These are phyloP conservation scores for Silene coronaria DNA, from an alignment of 179 eudicot species.

Conservation along the genomic window DNA sequence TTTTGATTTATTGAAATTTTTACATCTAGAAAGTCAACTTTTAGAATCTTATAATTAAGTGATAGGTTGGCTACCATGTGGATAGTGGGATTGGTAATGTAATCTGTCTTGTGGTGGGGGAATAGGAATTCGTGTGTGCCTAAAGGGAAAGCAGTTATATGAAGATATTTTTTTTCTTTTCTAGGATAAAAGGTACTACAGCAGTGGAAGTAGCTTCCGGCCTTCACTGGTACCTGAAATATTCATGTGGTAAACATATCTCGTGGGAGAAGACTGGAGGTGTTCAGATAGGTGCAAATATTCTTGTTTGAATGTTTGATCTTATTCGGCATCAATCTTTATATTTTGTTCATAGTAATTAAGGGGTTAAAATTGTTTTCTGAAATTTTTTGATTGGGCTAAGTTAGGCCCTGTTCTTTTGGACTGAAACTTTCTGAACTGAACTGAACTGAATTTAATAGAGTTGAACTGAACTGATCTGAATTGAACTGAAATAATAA, in stretches of 20 bases:
- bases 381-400: too few species aligned
- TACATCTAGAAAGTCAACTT: background rate
- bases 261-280: slow-evolving; percentile 99
- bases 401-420: too few species aligned
- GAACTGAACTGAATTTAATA: too few species aligned
- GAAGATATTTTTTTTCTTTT: slow-evolving; percentile 4
- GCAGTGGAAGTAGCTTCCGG: slow-evolving; percentile 88
- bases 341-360: too few species aligned
- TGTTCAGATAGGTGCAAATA: slow-evolving; percentile 50
- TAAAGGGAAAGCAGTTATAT: background rate
- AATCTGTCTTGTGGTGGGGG: background rate
- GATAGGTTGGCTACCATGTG: background rate
- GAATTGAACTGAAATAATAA: too few species aligned
- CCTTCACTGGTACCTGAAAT: slow-evolving; percentile 90
- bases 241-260: slow-evolving; percentile 76
- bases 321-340: too few species aligned
- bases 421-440: too few species aligned
- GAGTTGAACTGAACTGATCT: too few species aligned
- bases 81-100: background rate
- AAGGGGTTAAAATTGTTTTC: too few species aligned
- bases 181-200: slow-evolving; percentile 80
- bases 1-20: background rate
- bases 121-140: background rate
- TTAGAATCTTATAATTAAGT: background rate
- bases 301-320: too few species aligned